Conservation (phyloP, 2,329 filamentous ascomycete species). For the Balansia obtecta region DNA sequence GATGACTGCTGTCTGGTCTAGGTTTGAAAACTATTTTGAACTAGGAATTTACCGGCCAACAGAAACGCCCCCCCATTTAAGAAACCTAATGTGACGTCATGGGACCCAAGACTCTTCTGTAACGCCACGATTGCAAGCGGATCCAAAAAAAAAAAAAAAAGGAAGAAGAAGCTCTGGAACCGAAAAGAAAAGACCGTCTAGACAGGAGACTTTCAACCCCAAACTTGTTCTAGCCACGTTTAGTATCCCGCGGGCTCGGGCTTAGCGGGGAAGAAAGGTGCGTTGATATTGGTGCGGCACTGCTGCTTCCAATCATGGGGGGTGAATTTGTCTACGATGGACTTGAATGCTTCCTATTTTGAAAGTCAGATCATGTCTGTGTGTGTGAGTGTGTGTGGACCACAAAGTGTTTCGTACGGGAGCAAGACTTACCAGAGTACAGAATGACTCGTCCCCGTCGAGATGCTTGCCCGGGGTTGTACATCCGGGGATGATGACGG, state of each 20-base stretch:
- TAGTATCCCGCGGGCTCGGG: constrained; percentile 39
- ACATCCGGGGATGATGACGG: constrained; percentile 75
- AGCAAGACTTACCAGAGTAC: constrained; percentile 57
- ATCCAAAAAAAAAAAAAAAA: too few species aligned
- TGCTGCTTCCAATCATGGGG: constrained; percentile 61
- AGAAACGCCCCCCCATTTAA: not conserved
- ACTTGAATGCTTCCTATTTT: constrained; percentile 70
- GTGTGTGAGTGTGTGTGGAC: too few species aligned
- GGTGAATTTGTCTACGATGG: constrained; percentile 81
- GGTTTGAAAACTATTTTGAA: not conserved
- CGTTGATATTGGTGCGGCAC: constrained; percentile 33
- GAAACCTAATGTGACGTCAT: not conserved
- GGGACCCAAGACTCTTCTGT: not conserved
- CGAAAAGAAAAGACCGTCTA: not conserved
- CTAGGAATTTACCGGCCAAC: not conserved
- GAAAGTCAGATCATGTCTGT: not conserved
- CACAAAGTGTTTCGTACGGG: not conserved
- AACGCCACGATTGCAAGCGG: not conserved
- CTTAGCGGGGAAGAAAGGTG: constrained; percentile 32
- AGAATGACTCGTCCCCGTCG: constrained; percentile 76
- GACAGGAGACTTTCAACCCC: too few species aligned
- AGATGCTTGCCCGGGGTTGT: constrained; percentile 66
- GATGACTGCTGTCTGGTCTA: not conserved
- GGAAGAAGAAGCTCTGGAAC: too few species aligned
- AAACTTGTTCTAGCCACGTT: too few species aligned